phyloP scores from a whole-genome alignment of 2,329 filamentous ascomycete genomes.

The Talaromyces sp. region DNA sequence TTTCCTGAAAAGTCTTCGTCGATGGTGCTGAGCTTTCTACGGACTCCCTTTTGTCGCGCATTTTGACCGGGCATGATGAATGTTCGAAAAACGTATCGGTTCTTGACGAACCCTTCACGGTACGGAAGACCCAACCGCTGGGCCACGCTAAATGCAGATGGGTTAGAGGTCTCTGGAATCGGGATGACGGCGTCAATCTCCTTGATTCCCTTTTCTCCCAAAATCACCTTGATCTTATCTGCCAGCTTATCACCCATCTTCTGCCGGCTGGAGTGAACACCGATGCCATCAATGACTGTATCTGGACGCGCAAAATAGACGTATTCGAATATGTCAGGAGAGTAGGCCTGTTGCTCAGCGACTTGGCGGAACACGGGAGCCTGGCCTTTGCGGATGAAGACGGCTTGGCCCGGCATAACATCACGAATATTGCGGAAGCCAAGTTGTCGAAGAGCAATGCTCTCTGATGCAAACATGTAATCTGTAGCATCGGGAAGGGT shows the following conservation, averaged over 20 bases:
- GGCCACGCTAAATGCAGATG: conserved; percentile 71
- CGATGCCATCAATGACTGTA: conserved; percentile 79
- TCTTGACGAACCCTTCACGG: conserved; percentile 80
- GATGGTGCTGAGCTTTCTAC: conserved; percentile 85
- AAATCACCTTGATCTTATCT: conserved; percentile 60
- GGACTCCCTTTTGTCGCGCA: conserved; percentile 75
- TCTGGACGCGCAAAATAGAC: conserved; percentile 85
- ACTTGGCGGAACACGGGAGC: conserved; percentile 72
- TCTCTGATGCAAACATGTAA: conserved; percentile 90
- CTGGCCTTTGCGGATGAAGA: conserved; percentile 75
- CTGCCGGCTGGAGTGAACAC: conserved; percentile 74
- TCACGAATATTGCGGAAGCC: conserved; percentile 72
- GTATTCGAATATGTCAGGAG: conserved; percentile 81
- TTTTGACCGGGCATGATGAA: conserved; percentile 84
- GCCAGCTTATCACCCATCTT: conserved; percentile 83
- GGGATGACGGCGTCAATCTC: conserved; percentile 76
- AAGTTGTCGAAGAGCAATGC: conserved; percentile 73
- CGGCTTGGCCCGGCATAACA: conserved; percentile 76
- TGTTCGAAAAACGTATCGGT: conserved; percentile 80
- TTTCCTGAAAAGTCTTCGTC: conserved; percentile 75
- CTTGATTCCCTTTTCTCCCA: conserved; percentile 64
- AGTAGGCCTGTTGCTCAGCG: conserved; percentile 61
- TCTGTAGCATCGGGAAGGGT: conserved; percentile 60
- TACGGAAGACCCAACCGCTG: conserved; percentile 70
- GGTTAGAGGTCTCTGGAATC: conserved; percentile 77